Evolutionary conservation across 2,329 filamentous ascomycete species (phyloP), one percentile per base, ranked within the genome.

Genomic region (Cercospora sp.): DNA sequence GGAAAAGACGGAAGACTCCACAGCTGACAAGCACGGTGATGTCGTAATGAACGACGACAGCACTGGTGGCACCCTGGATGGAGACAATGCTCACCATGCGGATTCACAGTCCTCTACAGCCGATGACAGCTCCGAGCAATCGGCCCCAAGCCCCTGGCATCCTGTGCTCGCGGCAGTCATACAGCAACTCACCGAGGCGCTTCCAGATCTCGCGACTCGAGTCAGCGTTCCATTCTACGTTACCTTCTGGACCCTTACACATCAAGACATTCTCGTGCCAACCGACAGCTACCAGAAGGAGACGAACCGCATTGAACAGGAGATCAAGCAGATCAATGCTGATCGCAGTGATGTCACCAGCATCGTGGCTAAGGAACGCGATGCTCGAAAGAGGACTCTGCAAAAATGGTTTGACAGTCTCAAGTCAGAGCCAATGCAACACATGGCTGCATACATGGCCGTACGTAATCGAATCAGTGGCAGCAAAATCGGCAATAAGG

Each of bases 201-300:
- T 92, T 10, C 80, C 86, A 1, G 85, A 87, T 7, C 86, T 89
- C 5, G 93, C 90, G 84, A 83, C 87, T 10, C 87, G 87, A 60
- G 86, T 97, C 62, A 93, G 89, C 53, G 85, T 93, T 0, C 89
- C 91, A 31, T 94, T 97, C 77, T 97, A 93, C 75, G 88, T 91
- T 53, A 91, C 91, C 0, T 99, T 99, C 80, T 99, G 95, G 95
- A 90, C 94, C 61, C 84, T 97, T 12, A 90, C 93, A 30, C 86
- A 96, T 3, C 89, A 91, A 57, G 94, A 99, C 77, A 83, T 97
- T 66, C 87, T 88, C 66, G 89, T 94, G 70, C 91, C 92, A 1
- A 88, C 88, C 69, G 86, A 88, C 36, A 91, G 90, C 68, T 99
- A 99, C 77, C 86, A 91, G 59, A 86, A 88, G 16, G 93, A 96